These are phyloP conservation scores for Harringtonia lauricola DNA, from an alignment of 2,329 filamentous ascomycete species.

Conservation along the genomic window DNA sequence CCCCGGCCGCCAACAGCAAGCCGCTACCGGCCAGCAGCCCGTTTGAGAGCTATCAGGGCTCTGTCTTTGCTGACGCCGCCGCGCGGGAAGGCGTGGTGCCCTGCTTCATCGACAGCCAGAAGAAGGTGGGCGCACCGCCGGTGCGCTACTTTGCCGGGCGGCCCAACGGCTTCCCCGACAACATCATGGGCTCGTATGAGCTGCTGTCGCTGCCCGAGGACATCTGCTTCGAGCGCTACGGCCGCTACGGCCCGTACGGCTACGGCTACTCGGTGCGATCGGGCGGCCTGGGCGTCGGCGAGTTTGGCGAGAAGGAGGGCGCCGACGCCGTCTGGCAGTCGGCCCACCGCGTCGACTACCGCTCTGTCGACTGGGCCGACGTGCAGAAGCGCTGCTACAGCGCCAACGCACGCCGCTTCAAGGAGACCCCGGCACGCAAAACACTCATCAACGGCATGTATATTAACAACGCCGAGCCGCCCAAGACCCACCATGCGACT, in stretches of 20 bases:
- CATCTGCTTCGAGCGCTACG: conserved; percentile 88
- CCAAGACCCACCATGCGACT: conserved; percentile 6
- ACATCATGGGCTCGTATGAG: conserved; percentile 79
- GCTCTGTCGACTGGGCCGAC: conserved; percentile 66
- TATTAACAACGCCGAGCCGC: conserved; percentile 17
- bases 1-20: conserved; percentile 3
- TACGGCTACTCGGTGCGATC: conserved; percentile 70
- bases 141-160: conserved; percentile 68
- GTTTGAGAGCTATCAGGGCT: conserved; percentile 8
- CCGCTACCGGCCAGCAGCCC: conserved; percentile 12
- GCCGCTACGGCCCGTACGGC: conserved; percentile 79
- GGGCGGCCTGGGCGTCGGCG: conserved; percentile 75
- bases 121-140: conserved; percentile 54
- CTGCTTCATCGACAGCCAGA: conserved; percentile 66
- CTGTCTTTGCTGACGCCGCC: conserved; percentile 25
- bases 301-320: conserved; percentile 74
- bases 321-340: conserved; percentile 69
- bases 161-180: conserved; percentile 72
- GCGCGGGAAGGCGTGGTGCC: conserved; percentile 33
- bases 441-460: conserved; percentile 39
- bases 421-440: conserved; percentile 28
- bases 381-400: conserved; percentile 63
- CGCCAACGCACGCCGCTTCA: conserved; percentile 62
- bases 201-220: conserved; percentile 68
- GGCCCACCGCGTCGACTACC: conserved; percentile 63